A percentile compares a stretch with the other conserved stretches of the same genome.
Evolutionary conservation across 768 basidiomycete genomes (phyloP).

Genomic region (Coprinopsis sp.): DNA sequence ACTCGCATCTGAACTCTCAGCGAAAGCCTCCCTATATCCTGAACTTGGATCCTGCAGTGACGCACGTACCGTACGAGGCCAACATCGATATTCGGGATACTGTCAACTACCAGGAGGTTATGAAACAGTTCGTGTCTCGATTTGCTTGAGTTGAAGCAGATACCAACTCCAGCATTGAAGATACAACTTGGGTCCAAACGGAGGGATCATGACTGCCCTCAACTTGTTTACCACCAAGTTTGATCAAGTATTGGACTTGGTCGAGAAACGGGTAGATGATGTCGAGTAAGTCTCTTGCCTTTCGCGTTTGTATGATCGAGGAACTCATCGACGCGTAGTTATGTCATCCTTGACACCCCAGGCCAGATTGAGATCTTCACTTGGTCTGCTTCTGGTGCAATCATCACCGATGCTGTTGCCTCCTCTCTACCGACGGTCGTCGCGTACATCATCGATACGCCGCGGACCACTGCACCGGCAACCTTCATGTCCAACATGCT

Average conservation of each 20-base stretch:
- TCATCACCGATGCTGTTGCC: slow-evolving; percentile 96
- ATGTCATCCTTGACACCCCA: slow-evolving; percentile 94
- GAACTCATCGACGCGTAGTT: too few relatives aligned
- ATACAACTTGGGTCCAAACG: slow-evolving; percentile 97
- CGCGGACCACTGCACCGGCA: slow-evolving; percentile 87
- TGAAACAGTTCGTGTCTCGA: slow-evolving; percentile 86
- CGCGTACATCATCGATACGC: slow-evolving; percentile 97
- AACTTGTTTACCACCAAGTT: slow-evolving; percentile 99
- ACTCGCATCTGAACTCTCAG: slow-evolving; percentile 79
- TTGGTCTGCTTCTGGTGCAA: slow-evolving; percentile 98
- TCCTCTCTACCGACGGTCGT: slow-evolving; percentile 91
- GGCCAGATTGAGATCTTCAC: slow-evolving; percentile 99
- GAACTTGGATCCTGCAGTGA: slow-evolving; percentile 96
- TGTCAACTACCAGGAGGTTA: slow-evolving; percentile 95
- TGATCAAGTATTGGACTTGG: slow-evolving; percentile 87
- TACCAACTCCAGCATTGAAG: neutral
- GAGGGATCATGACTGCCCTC: slow-evolving; percentile 93
- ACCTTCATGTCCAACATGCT: slow-evolving; percentile 99
- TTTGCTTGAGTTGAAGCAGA: neutral
- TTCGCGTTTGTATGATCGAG: neutral
- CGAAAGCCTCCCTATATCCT: slow-evolving; percentile 86
- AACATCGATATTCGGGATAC: slow-evolving; percentile 99
- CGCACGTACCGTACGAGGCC: slow-evolving; percentile 85
- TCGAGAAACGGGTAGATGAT: slow-evolving; percentile 84
- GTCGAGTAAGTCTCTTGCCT: slow-evolving; percentile 65